These are phyloP conservation scores for Lecanoromycetidae sp. DNA, from an alignment of 2,329 filamentous ascomycete genomes.

Conservation along the genomic window DNA sequence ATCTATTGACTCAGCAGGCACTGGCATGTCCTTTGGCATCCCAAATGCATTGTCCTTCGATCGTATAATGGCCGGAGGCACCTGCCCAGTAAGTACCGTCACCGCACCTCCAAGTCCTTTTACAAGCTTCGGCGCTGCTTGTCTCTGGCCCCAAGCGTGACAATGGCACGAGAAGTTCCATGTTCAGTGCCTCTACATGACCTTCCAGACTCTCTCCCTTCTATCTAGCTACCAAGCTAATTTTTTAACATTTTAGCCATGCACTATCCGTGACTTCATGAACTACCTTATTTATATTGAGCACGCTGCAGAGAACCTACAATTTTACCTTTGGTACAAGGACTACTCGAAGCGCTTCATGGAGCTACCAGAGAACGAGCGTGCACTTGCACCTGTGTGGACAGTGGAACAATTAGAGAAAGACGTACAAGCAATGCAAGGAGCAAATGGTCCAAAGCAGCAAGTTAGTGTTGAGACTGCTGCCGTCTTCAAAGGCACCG, in stretches of 20 bases:
- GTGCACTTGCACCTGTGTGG: conserved; percentile 56
- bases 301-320: conserved; percentile 65
- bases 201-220: neutral
- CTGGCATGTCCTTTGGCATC: conserved; percentile 42
- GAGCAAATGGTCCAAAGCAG: conserved; percentile 34
- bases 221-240: neutral
- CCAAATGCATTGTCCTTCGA: conserved; percentile 63
- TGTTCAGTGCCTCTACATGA: neutral
- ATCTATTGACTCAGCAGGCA: conserved; percentile 32
- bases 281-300: conserved; percentile 74
- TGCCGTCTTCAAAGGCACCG: conserved; percentile 50
- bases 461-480: conserved; percentile 36
- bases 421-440: conserved; percentile 33
- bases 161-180: neutral
- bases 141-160: neutral
- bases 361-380: conserved; percentile 41
- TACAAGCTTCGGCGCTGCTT: neutral
- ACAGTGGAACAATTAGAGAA: conserved; percentile 46
- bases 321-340: conserved; percentile 59
- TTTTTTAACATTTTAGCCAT: conserved; percentile 44
- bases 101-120: neutral
- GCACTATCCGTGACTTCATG: conserved; percentile 71
- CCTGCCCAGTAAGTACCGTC: conserved; percentile 59
- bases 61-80: conserved; percentile 60
- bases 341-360: conserved; percentile 51